These are phyloP conservation scores for Quercus dentata DNA, from an alignment of 306 rosid species.

Conservation along the genomic window DNA sequence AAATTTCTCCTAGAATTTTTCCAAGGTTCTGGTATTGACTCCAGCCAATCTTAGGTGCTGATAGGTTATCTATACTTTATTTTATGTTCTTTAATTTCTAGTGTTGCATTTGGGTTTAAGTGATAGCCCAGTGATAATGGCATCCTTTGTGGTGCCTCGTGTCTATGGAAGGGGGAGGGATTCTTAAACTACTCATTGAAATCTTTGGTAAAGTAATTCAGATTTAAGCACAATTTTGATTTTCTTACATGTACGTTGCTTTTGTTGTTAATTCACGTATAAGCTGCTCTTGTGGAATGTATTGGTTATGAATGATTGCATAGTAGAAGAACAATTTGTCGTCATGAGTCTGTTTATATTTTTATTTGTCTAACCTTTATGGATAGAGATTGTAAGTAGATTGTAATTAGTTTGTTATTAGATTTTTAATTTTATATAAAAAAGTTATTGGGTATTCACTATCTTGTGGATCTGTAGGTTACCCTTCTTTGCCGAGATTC, in stretches of 20 bases:
- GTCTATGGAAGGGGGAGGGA: not conserved
- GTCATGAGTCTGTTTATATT: not conserved
- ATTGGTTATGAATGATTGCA: not conserved
- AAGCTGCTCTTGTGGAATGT: not conserved
- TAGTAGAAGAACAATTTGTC: not conserved
- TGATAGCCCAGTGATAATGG: too few species aligned
- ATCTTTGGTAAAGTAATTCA: not conserved
- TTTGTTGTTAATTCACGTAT: not conserved
- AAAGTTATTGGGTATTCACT: constrained; percentile 16
- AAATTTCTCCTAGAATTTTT: too few species aligned
- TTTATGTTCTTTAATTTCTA: not conserved
- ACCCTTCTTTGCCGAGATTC: constrained; percentile 85
- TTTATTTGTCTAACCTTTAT: not conserved
- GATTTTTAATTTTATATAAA: too few species aligned
- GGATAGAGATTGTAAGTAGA: constrained; percentile 3
- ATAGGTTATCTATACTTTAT: too few species aligned
- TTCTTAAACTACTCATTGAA: not conserved
- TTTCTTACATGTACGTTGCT: not conserved
- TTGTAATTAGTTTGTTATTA: constrained; percentile 1
- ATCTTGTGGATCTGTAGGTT: constrained; percentile 42
- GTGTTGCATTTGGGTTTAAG: not conserved
- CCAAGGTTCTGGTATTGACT: too few species aligned
- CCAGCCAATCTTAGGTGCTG: too few species aligned
- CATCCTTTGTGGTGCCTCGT: too few species aligned
- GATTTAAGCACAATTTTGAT: not conserved